Percentiles rank a stretch among this genome's conserved stretches.
Conservation (phyloP, 805 yeast genomes). For the Metschnikowia santaceciliae region DNA sequence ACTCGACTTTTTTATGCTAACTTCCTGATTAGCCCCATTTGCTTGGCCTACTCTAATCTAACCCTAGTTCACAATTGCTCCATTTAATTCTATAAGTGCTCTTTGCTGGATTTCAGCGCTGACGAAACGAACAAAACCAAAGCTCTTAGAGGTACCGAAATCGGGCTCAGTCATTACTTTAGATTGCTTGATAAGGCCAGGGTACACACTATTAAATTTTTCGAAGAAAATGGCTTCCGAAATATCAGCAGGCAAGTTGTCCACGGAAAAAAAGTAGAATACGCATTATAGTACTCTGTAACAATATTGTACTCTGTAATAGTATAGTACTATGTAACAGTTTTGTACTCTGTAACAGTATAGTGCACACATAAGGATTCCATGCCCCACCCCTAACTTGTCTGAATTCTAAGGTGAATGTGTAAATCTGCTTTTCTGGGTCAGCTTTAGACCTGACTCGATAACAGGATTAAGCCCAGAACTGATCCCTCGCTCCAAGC, state of each 20-base stretch:
- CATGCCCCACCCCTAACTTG: no score
- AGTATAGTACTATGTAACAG: no score
- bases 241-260: conserved; percentile 73
- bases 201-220: conserved; percentile 62
- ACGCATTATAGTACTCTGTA: conserved; percentile 9
- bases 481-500: no score
- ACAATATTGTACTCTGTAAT: no score
- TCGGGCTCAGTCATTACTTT: conserved; percentile 73
- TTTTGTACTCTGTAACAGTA: no score
- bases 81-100: conserved; percentile 80
- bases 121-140: conserved; percentile 82
- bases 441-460: no score
- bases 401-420: no score
- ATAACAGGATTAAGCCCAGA: no score
- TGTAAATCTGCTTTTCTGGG: no score
- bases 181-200: conserved; percentile 65
- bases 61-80: conserved; percentile 62
- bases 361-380: no score
- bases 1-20: conserved; percentile 2
- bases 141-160: conserved; percentile 73
- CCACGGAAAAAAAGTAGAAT: conserved; percentile 66
- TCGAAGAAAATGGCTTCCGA: conserved; percentile 65
- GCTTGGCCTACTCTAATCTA: conserved; percentile 69
- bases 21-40: conserved; percentile 22
- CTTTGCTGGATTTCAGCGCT: conserved; percentile 63